A percentile compares a stretch with the other conserved stretches of the same genome.
Conservation (phyloP, 129 eudicot species). For the Dittrichia graveolens region DNA sequence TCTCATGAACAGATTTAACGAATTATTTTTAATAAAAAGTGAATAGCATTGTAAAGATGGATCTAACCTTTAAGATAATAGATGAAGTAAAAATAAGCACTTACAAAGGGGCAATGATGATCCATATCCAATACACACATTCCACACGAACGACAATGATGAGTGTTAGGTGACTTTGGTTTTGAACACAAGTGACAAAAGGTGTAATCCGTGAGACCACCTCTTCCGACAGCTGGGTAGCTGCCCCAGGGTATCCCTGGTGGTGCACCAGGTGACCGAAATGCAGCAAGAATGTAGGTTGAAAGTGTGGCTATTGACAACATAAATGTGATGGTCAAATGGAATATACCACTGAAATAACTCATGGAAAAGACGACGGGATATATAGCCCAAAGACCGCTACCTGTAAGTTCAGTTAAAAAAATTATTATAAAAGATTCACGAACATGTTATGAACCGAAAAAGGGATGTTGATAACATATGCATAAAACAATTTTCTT, state of each 20-base stretch:
- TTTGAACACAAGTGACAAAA: constrained; percentile 74
- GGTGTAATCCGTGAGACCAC: constrained; percentile 66
- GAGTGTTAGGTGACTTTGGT: constrained; percentile 84
- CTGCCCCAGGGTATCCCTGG: constrained; percentile 86
- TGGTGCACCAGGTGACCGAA: constrained; percentile 72
- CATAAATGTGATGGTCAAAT: constrained; percentile 41
- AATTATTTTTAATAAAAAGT: no score
- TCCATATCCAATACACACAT: constrained; percentile 93
- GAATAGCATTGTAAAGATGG: no score
- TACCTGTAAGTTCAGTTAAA: constrained; percentile 55
- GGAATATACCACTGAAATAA: constrained; percentile 51
- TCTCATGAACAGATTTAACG: no score
- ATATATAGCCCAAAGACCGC: constrained; percentile 86
- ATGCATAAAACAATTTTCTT: no score
- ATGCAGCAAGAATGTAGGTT: constrained; percentile 67
- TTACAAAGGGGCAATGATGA: constrained; percentile 99
- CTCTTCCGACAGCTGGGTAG: constrained; percentile 79
- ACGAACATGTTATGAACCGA: no score
- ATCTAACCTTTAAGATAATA: no score
- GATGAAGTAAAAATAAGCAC: constrained; percentile 28
- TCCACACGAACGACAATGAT: constrained; percentile 94
- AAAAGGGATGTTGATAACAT: no score
- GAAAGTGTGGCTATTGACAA: constrained; percentile 63
- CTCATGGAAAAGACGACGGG: constrained; percentile 67
- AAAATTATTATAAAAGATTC: not conserved